Evolutionary conservation across 2,329 filamentous ascomycete species (phyloP).

Genomic region (Sporothrix euskadiensis): DNA sequence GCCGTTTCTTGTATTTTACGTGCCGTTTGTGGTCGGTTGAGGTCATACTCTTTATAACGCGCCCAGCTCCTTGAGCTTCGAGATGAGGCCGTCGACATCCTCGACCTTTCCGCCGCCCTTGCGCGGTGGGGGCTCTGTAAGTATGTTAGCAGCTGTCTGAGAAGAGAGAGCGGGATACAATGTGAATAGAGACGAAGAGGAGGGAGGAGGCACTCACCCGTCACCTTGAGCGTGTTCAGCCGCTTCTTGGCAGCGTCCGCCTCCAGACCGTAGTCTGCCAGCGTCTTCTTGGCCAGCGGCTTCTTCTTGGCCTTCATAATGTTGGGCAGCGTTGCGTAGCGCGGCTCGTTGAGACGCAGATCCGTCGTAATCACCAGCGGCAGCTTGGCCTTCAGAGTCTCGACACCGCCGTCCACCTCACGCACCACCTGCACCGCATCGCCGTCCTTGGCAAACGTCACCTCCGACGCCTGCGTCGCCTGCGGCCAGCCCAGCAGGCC

Average conservation of each 20-base stretch:
- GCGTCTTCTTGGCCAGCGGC: constrained; percentile 86
- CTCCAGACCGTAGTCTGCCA: constrained; percentile 79
- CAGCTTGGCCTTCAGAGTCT: constrained; percentile 82
- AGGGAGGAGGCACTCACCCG: constrained; percentile 56
- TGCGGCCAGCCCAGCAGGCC: constrained; percentile 90
- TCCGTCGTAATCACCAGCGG: constrained; percentile 96
- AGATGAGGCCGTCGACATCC: constrained; percentile 90
- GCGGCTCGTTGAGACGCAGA: constrained; percentile 87
- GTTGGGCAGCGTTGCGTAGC: constrained; percentile 93
- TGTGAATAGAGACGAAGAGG: not conserved
- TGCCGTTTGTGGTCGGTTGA: not conserved
- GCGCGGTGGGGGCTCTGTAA: constrained; percentile 74
- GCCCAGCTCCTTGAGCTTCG: constrained; percentile 93
- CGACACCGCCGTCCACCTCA: constrained; percentile 93
- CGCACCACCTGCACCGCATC: constrained; percentile 75
- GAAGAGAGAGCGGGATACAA: too few relatives aligned
- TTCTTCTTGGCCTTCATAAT: constrained; percentile 99
- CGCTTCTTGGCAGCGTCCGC: constrained; percentile 70
- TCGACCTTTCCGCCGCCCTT: constrained; percentile 97
- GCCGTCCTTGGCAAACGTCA: constrained; percentile 71
- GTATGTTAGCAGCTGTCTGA: constrained; percentile 31
- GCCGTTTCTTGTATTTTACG: not conserved
- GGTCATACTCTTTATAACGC: constrained; percentile 61
- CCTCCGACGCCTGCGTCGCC: constrained; percentile 87
- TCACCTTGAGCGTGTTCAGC: constrained; percentile 88